Evolutionary conservation across 345 rosid species (phyloP).

Genomic region (Ceriops zippeliana): DNA sequence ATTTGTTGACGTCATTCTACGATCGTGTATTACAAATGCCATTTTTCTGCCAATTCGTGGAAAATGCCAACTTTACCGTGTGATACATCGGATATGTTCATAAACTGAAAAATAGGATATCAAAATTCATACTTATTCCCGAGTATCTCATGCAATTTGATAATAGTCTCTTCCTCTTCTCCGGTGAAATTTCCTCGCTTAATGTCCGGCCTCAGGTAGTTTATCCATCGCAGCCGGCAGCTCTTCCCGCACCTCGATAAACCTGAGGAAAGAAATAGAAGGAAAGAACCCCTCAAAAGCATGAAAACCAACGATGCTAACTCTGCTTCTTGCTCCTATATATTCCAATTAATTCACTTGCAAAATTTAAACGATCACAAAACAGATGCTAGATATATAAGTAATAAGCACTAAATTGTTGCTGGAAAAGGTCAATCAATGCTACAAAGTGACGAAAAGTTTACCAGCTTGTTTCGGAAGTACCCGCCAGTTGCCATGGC

Average conservation of each 20-base stretch:
- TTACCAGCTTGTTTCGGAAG: slow-evolving; percentile 75
- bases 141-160: slow-evolving; percentile 48
- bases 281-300: not conserved
- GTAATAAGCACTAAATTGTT: too few species aligned
- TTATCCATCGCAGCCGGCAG: slow-evolving; percentile 78
- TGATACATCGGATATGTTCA: not conserved
- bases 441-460: not conserved
- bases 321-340: too few species aligned
- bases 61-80: too few species aligned
- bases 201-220: slow-evolving; percentile 74
- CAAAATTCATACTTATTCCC: slow-evolving; percentile 53
- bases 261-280: slow-evolving; percentile 31
- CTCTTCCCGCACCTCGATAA: slow-evolving; percentile 80
- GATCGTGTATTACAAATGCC: not conserved
- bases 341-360: too few species aligned
- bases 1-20: not conserved
- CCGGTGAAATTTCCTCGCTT: slow-evolving; percentile 71
- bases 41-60: not conserved
- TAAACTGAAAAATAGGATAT: not conserved
- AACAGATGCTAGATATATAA: too few species aligned
- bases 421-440: not conserved
- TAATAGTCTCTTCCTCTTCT: slow-evolving; percentile 71
- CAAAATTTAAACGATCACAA: too few species aligned
- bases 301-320: not conserved
- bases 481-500: slow-evolving; percentile 75